Percentiles rank a stretch among this genome's conserved stretches.
Conservation (phyloP, 108 stramenopile species). For the Nitzschia sp. region DNA sequence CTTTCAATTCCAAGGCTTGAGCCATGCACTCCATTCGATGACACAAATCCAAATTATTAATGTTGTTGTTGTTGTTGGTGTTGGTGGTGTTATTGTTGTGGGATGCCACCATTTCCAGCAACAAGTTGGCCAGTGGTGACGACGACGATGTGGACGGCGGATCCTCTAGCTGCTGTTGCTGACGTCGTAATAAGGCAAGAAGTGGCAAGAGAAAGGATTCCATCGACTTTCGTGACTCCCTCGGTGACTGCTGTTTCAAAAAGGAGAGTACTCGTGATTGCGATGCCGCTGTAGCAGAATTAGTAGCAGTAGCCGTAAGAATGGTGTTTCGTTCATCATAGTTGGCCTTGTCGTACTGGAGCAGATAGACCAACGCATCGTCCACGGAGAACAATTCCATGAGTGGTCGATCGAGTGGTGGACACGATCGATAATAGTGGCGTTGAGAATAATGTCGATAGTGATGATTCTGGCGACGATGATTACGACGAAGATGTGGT, state of each 20-base stretch:
- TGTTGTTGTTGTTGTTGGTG: background rate
- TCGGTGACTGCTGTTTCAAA: background rate
- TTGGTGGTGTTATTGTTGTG: background rate
- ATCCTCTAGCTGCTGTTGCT: too few species aligned
- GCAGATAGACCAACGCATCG: slow-evolving; percentile 38
- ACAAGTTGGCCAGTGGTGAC: background rate
- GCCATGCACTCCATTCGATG: slow-evolving; percentile 33
- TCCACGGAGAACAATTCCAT: slow-evolving; percentile 28
- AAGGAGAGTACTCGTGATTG: background rate
- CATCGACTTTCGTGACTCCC: background rate
- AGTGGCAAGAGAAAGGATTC: background rate
- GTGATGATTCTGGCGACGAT: background rate
- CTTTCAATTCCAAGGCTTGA: slow-evolving; percentile 1
- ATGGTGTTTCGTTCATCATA: slow-evolving; percentile 30
- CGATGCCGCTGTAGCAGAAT: background rate
- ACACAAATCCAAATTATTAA: slow-evolving; percentile 9
- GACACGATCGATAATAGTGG: slow-evolving; percentile 23
- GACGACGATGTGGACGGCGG: background rate
- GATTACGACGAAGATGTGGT: too few species aligned
- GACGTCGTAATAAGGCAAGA: background rate
- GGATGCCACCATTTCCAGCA: slow-evolving; percentile 9
- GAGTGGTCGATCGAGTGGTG: slow-evolving; percentile 1
- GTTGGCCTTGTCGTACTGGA: slow-evolving; percentile 27
- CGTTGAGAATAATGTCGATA: background rate
- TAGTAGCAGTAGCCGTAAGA: background rate